Evolutionary conservation across 2,329 filamentous ascomycete species (phyloP), one percentile per base, ranked within the genome.

Genomic region (Aspergillus alliaceus): DNA sequence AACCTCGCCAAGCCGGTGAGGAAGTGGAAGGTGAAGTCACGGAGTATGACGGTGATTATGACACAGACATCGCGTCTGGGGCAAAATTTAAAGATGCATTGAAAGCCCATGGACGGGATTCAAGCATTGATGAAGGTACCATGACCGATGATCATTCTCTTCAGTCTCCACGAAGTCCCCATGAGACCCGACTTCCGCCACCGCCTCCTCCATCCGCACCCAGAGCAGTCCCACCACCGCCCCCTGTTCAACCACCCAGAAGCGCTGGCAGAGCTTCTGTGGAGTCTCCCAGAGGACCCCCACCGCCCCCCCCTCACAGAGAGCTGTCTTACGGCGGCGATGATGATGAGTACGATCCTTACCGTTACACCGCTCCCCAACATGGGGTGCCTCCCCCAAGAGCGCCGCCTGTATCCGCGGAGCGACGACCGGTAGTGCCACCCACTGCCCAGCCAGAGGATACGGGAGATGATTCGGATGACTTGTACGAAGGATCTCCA

Each of bases 1-100:
- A 82, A 15, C 75, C 76, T 54, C 75, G 54, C 69, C 81, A 59
- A 77, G 56, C 79, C 78, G 59, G 82, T 77, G 77, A 83, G 39
- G 87, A 88, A 14, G 87, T 86, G 25, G 88, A 89, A 58, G 91
- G 90, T 58, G 92, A 96, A 68, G 84, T 91, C 32, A 96, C 91
- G 0, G 93, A 97, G 69, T 98, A 98, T 69, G 95, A 99, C 71
- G 95, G 93, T 6, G 95, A 98, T 70, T 98, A 98, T 71, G 95
- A 98, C 66, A 98, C 95, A 6, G 95, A 98, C 71, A 98, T 98
- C 70, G 93, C 90, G 1, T 91, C 93, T n/a, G 89, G 91, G 9
- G 91, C 86, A n/a, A 91, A 90, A 55, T 91, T 96, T 74, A 97
- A 96, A 75, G 93, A 96, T 76, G 93, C 93, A 1, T 76, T 98